phyloP scores from a whole-genome alignment of 2,329 filamentous ascomycete species.

The Colletotrichum musae region DNA sequence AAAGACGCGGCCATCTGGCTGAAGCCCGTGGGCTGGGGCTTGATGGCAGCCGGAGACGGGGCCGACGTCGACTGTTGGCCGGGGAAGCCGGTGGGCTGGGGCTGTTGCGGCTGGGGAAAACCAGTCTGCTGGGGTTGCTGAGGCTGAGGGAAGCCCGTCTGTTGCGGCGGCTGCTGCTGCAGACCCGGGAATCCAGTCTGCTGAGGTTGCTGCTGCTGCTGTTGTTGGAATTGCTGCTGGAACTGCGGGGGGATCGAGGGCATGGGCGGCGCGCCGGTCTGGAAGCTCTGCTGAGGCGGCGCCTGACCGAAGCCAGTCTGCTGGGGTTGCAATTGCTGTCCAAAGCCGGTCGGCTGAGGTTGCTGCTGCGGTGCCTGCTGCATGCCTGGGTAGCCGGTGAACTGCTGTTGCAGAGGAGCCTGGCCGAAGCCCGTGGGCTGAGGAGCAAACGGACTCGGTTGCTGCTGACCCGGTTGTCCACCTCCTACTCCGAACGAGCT shows the following conservation, averaged over 20 bases:
- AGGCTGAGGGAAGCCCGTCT: slow-evolving; percentile 60
- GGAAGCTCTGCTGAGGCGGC: slow-evolving; percentile 72
- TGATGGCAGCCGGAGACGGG: slow-evolving; percentile 69
- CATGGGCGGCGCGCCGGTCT: slow-evolving; percentile 72
- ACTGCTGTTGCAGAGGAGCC: slow-evolving; percentile 69
- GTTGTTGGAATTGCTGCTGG: slow-evolving; percentile 72
- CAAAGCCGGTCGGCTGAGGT: slow-evolving; percentile 61
- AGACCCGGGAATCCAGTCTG: slow-evolving; percentile 64
- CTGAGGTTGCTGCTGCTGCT: slow-evolving; percentile 60
- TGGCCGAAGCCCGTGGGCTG: slow-evolving; percentile 74
- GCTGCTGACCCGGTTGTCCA: slow-evolving; percentile 63
- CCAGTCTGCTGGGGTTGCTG: slow-evolving; percentile 58
- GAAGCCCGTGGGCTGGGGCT: slow-evolving; percentile 77
- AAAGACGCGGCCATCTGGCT: slow-evolving; percentile 78
- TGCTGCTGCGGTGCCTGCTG: slow-evolving; percentile 69
- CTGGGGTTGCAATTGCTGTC: slow-evolving; percentile 71
- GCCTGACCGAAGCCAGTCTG: slow-evolving; percentile 76
- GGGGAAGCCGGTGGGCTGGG: slow-evolving; percentile 60
- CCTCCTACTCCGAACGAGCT: slow-evolving; percentile 63
- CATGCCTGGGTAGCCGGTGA: slow-evolving; percentile 72
- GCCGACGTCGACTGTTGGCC: slow-evolving; percentile 65
- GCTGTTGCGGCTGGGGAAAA: slow-evolving; percentile 60
- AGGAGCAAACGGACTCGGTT: slow-evolving; percentile 68
- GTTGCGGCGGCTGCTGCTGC: slow-evolving; percentile 61
- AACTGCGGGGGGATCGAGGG: slow-evolving; percentile 73